These are phyloP conservation scores for Podaxis sp. DNA, from an alignment of 768 basidiomycete genomes.

Conservation along the genomic window DNA sequence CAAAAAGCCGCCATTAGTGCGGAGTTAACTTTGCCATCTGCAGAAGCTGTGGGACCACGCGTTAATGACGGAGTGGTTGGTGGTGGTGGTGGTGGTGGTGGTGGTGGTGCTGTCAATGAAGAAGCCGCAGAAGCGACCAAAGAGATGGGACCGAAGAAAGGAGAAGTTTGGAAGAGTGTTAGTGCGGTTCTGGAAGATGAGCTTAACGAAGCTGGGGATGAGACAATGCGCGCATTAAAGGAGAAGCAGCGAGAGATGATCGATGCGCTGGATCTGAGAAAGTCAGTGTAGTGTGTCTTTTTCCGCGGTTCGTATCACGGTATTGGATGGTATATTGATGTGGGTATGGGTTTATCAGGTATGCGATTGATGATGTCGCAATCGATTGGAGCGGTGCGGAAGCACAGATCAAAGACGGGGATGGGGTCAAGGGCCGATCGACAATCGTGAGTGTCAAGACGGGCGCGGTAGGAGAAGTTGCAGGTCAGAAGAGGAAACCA, in stretches of 20 bases:
- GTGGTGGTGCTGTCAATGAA: not conserved
- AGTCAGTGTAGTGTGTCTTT: constrained; percentile 52
- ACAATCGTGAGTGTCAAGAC: constrained; percentile 79
- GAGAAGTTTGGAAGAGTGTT: constrained; percentile 41
- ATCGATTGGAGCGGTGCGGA: constrained; percentile 79
- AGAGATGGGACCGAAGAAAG: constrained; percentile 24
- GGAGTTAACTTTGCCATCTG: constrained; percentile 41
- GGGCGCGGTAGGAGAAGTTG: constrained; percentile 27
- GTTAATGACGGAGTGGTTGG: constrained; percentile 2
- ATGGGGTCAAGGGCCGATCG: constrained; percentile 45
- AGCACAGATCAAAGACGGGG: constrained; percentile 58
- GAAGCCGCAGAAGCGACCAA: not conserved
- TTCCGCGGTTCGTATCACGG: constrained; percentile 11
- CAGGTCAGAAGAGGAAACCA: constrained; percentile 57
- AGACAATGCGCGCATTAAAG: constrained; percentile 61
- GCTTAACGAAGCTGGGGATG: constrained; percentile 74
- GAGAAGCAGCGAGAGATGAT: constrained; percentile 88
- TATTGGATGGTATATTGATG: constrained; percentile 9
- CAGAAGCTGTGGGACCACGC: constrained; percentile 5
- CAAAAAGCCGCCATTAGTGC: constrained; percentile 76
- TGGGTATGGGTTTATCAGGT: constrained; percentile 39
- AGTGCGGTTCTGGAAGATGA: constrained; percentile 57
- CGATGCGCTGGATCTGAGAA: constrained; percentile 80
- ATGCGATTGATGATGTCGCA: constrained; percentile 67
- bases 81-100: constrained; percentile 13